phyloP scores from a whole-genome alignment of 345 rosid genomes.

The Eutrema heterophyllum region DNA sequence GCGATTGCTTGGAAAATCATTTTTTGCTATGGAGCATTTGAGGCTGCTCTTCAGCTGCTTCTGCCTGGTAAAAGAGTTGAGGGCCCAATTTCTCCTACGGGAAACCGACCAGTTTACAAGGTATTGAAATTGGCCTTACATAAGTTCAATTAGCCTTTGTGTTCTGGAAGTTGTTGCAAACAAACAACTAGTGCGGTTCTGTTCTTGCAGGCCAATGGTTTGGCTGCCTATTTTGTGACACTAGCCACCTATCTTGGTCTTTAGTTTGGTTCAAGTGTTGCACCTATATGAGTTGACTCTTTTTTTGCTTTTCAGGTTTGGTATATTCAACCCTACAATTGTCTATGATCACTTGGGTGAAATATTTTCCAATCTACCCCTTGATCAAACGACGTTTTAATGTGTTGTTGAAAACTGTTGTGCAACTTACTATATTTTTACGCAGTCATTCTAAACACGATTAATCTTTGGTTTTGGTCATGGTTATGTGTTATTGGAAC shows the following conservation, averaged over 20 bases:
- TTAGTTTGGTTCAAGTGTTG: conserved; percentile 13
- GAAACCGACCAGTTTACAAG: conserved; percentile 88
- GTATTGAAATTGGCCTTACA: conserved; percentile 23
- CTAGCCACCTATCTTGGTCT: conserved; percentile 69
- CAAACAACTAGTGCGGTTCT: neutral
- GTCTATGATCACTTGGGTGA: conserved; percentile 98
- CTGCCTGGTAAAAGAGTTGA: conserved; percentile 85
- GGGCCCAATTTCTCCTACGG: conserved; percentile 89
- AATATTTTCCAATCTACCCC: too few relatives aligned
- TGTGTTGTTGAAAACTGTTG: too few relatives aligned
- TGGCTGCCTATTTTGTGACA: conserved; percentile 80
- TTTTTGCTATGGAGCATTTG: conserved; percentile 72
- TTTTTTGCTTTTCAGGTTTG: conserved; percentile 58
- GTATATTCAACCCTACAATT: conserved; percentile 77
- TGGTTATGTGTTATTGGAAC: too few relatives aligned
- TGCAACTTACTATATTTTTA: too few relatives aligned
- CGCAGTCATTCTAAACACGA: too few relatives aligned
- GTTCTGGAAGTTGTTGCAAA: neutral
- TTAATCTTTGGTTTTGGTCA: too few relatives aligned
- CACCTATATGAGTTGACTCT: neutral
- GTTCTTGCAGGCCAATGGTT: conserved; percentile 74
- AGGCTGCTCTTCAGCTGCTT: conserved; percentile 88
- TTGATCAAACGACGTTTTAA: too few relatives aligned
- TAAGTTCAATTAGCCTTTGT: neutral
- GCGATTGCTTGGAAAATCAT: conserved; percentile 68